Evolutionary conservation across 208 protist species (phyloP).

Genomic region (Naegleria lovaniensis): DNA sequence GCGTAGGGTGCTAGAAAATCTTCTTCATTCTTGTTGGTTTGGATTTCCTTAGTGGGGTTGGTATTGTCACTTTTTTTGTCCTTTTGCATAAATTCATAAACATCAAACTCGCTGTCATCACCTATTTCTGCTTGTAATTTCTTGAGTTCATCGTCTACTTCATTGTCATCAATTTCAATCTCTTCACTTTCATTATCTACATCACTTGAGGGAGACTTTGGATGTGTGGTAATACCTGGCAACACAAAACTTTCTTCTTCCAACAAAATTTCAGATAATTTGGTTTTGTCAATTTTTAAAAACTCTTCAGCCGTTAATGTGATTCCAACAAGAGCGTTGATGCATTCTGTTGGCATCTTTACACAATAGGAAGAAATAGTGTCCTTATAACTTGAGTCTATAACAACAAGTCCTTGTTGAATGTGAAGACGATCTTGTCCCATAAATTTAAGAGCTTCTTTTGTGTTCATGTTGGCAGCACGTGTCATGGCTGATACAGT

Average conservation of each 20-base stretch:
- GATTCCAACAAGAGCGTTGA: conserved; percentile 63
- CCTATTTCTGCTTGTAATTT: background rate
- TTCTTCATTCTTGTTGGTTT: background rate
- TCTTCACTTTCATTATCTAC: conserved; percentile 29
- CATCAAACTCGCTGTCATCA: too few relatives aligned
- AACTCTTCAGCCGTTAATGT: conserved; percentile 68
- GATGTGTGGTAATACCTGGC: background rate
- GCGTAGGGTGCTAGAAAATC: conserved; percentile 53
- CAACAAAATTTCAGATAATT: conserved; percentile 61
- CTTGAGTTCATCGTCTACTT: background rate
- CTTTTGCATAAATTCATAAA: background rate
- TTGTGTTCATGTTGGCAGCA: background rate
- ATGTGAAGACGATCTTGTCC: background rate
- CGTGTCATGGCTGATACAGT: background rate
- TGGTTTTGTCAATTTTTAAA: conserved; percentile 79
- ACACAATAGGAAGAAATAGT: conserved; percentile 61
- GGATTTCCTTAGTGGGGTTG: background rate
- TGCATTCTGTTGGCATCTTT: conserved; percentile 62
- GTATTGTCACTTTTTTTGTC: background rate
- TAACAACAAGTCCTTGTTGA: background rate
- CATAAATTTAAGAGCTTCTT: background rate
- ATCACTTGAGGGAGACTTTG: background rate
- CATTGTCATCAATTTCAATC: conserved; percentile 4
- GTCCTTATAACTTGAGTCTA: background rate
- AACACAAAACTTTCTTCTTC: conserved; percentile 12